phyloP scores from a whole-genome alignment of 106 monocot species.

The Triglochin maritima region DNA sequence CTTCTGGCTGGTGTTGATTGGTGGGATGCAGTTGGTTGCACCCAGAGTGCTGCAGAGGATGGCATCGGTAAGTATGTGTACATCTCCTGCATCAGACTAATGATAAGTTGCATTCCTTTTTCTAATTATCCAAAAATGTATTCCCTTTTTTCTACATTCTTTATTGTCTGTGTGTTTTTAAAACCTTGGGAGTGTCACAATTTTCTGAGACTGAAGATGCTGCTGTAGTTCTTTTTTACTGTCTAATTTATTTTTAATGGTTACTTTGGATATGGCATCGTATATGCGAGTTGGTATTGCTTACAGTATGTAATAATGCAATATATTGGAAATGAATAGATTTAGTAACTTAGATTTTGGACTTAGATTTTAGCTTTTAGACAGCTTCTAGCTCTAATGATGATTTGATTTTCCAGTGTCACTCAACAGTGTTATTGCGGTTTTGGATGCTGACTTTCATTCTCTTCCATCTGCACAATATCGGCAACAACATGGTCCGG shows the following conservation, averaged over 20 bases:
- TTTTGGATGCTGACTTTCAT: conserved; percentile 97
- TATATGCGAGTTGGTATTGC: no score
- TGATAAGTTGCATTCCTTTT: neutral
- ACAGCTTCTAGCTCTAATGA: neutral
- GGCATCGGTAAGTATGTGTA: conserved; percentile 56
- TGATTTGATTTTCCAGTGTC: conserved; percentile 50
- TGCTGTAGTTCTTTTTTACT: neutral
- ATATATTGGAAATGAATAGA: no score
- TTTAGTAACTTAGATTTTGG: neutral
- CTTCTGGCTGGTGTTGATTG: conserved; percentile 90
- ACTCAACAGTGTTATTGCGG: conserved; percentile 86
- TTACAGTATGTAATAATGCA: no score
- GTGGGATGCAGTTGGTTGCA: conserved; percentile 99
- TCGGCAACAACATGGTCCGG: conserved; percentile 88
- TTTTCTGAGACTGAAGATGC: no score
- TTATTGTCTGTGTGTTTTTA: neutral
- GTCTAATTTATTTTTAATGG: neutral
- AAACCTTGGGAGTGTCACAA: neutral
- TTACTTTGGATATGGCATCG: neutral
- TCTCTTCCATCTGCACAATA: conserved; percentile 75
- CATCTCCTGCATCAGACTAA: neutral
- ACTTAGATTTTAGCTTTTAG: neutral
- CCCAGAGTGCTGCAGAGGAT: conserved; percentile 98
- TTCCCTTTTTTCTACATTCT: neutral
- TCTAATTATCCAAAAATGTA: neutral